phyloP scores from a whole-genome alignment of 192 early-diverging fungal genomes.

The Chytriomyces sp. region DNA sequence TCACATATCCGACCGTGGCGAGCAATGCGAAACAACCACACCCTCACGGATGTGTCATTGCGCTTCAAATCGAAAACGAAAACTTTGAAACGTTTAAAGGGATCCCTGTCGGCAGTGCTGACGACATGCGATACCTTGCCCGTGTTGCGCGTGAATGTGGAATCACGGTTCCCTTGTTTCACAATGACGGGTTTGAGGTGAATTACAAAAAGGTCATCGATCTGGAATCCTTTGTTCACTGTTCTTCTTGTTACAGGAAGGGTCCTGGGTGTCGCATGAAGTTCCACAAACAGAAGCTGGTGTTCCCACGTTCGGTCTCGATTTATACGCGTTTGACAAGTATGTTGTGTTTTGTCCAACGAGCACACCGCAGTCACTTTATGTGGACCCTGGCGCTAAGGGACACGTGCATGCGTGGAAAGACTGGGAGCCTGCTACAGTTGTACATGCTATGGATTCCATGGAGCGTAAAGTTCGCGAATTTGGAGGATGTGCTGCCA shows the following conservation, averaged over 20 bases:
- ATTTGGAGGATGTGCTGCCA: slow-evolving; percentile 69
- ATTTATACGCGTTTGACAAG: slow-evolving; percentile 83
- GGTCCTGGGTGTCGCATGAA: slow-evolving; percentile 27
- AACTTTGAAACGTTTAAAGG: slow-evolving; percentile 63
- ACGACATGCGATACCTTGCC: slow-evolving; percentile 80
- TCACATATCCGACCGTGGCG: slow-evolving; percentile 46
- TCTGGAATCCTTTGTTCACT: background rate
- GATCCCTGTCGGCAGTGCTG: slow-evolving; percentile 73
- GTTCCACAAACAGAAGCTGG: background rate
- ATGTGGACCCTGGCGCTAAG: background rate
- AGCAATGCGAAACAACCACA: slow-evolving; percentile 30
- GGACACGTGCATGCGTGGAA: slow-evolving; percentile 43
- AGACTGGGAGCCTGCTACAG: slow-evolving; percentile 60
- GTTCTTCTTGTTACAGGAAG: slow-evolving; percentile 37
- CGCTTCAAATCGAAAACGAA: slow-evolving; percentile 85
- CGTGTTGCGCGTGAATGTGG: slow-evolving; percentile 76
- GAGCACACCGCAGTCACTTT: slow-evolving; percentile 15
- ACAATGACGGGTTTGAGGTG: slow-evolving; percentile 79
- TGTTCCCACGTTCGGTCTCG: slow-evolving; percentile 63
- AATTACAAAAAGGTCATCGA: background rate
- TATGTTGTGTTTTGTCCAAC: slow-evolving; percentile 61
- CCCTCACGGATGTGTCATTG: slow-evolving; percentile 71
- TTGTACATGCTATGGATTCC: slow-evolving; percentile 60
- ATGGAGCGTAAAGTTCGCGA: slow-evolving; percentile 70
- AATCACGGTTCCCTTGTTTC: slow-evolving; percentile 82